Percentiles rank a stretch among this genome's conserved stretches.
phyloP scores from a whole-genome alignment of 176 grass and related monocot genomes.

The Neostapfia colusana region DNA sequence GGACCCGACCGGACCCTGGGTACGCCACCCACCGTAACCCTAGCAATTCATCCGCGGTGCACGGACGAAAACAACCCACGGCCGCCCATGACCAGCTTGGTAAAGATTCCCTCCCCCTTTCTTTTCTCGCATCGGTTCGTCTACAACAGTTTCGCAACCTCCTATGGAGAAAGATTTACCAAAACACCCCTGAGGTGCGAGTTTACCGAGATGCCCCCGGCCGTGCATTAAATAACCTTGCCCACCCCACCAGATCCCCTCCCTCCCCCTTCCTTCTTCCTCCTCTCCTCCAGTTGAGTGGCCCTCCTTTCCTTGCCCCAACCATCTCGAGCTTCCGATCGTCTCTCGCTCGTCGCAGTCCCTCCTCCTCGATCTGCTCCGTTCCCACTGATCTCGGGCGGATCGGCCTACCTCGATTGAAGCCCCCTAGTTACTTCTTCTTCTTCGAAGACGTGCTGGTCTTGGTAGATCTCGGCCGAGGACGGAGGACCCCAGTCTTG shows the following conservation, averaged over 20 bases:
- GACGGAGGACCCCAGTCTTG: neutral
- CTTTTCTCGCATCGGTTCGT: constrained; percentile 17
- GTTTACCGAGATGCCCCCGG: constrained; percentile 27
- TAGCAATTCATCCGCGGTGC: neutral
- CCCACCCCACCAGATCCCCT: constrained; percentile 8
- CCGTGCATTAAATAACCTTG: constrained; percentile 49
- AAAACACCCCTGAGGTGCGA: neutral
- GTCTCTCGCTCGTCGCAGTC: neutral
- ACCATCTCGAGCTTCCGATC: constrained; percentile 25
- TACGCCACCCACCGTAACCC: neutral
- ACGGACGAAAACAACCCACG: constrained; percentile 19
- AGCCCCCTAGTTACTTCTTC: neutral
- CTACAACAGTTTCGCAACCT: neutral
- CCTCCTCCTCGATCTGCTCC: neutral
- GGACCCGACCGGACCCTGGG: no score
- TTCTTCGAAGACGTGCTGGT: neutral
- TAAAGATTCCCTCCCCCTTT: neutral
- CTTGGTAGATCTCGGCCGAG: constrained; percentile 38
- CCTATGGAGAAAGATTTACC: constrained; percentile 6
- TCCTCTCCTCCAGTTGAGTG: neutral
- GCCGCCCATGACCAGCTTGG: constrained; percentile 30
- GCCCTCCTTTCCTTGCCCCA: constrained; percentile 22
- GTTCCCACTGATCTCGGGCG: neutral
- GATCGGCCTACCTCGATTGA: neutral
- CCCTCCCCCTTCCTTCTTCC: constrained; percentile 28